Conservation (phyloP, 2,329 filamentous ascomycete species). For the Kalaharituber pfeilii region DNA sequence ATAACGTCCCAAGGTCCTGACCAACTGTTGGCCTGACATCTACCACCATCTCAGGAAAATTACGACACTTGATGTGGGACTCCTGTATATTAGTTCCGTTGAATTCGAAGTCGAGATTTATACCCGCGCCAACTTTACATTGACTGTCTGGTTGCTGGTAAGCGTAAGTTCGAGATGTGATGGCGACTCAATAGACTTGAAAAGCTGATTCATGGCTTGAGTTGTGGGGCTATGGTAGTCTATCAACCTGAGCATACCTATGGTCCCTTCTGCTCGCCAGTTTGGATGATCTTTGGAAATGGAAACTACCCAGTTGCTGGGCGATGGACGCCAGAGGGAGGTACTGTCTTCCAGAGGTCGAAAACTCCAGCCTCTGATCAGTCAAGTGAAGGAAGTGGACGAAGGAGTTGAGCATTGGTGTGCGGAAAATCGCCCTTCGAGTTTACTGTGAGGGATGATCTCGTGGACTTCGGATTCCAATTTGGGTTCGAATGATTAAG, state of each 20-base stretch:
- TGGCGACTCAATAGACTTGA: not conserved
- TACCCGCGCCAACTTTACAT: no score
- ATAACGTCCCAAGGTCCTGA: no score
- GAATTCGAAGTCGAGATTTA: no score
- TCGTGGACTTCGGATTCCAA: no score
- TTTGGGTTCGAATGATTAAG: not conserved
- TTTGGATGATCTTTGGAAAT: no score
- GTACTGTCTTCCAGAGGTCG: no score
- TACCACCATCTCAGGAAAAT: constrained; percentile 36
- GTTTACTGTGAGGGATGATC: no score
- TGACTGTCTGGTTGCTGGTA: not conserved
- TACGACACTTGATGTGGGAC: constrained; percentile 8
- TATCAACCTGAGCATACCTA: not conserved
- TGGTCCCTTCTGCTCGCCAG: not conserved
- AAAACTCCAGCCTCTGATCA: not conserved
- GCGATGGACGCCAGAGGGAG: no score
- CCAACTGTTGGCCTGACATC: no score
- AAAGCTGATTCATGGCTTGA: not conserved
- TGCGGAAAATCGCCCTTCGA: no score
- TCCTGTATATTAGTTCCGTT: no score
- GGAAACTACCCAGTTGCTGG: no score
- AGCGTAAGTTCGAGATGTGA: not conserved
- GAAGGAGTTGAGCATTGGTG: not conserved
- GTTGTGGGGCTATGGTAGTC: not conserved
- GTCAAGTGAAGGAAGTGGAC: not conserved